Evolutionary conservation across 768 basidiomycete species (phyloP).

Genomic region (Baorangia bicolor): DNA sequence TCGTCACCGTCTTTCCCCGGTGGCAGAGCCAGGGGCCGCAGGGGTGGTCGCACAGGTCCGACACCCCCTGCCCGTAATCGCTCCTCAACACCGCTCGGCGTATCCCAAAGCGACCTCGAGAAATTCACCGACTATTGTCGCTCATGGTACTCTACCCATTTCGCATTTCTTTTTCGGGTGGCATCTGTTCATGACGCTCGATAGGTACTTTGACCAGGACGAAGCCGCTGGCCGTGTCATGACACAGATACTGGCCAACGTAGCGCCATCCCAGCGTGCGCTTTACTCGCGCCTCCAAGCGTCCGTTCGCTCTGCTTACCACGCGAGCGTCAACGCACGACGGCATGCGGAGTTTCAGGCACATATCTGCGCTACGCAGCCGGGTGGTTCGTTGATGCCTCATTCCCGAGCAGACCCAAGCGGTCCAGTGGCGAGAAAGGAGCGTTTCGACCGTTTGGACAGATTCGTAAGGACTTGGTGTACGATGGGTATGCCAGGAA

Average conservation of each 20-base stretch:
- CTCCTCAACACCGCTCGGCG: constrained; percentile 68
- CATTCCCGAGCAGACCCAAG: constrained; percentile 66
- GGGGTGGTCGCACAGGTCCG: constrained; percentile 46
- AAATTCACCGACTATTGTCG: constrained; percentile 75
- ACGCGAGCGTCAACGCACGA: constrained; percentile 74
- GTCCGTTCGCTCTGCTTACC: constrained; percentile 81
- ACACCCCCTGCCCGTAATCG: constrained; percentile 60
- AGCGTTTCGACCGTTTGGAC: constrained; percentile 73
- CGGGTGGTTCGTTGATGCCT: constrained; percentile 78
- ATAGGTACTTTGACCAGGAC: constrained; percentile 84
- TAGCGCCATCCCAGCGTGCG: constrained; percentile 82
- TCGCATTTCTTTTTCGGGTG: neutral
- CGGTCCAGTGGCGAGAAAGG: constrained; percentile 65
- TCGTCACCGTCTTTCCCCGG: constrained; percentile 55
- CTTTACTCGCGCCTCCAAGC: constrained; percentile 86
- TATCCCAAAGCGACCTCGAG: constrained; percentile 68
- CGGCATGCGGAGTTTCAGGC: constrained; percentile 85
- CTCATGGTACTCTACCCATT: constrained; percentile 56
- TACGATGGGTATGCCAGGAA: constrained; percentile 83
- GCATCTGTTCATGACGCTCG: constrained; percentile 11
- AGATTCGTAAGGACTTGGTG: constrained; percentile 83
- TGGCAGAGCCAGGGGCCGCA: constrained; percentile 47
- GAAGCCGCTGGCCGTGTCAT: constrained; percentile 75
- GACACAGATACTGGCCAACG: constrained; percentile 76
- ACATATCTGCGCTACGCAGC: constrained; percentile 72